Conservation (phyloP, 306 rosid species). For the Quillaja saponaria region DNA sequence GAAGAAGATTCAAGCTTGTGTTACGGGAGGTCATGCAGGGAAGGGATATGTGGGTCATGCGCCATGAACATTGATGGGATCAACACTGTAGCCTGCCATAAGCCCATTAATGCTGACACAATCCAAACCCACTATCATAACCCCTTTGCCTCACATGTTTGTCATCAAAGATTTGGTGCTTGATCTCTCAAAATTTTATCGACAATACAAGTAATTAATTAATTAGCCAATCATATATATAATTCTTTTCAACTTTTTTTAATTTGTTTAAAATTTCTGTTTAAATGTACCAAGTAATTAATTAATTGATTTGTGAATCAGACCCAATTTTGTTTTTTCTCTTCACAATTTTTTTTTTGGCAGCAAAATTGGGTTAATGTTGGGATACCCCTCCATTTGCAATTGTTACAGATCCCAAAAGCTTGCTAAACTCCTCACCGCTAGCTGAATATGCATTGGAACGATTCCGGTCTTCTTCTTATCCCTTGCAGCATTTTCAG, state of each 20-base stretch:
- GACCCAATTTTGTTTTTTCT: conserved; percentile 66
- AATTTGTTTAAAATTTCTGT: too few relatives aligned
- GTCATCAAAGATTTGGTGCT: conserved; percentile 49
- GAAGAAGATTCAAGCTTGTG: conserved; percentile 47
- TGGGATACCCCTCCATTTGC: conserved; percentile 65
- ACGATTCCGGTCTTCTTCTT: conserved; percentile 70
- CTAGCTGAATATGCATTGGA: conserved; percentile 78
- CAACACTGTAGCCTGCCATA: conserved; percentile 43
- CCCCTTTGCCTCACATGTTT: conserved; percentile 49
- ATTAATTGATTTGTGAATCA: conserved; percentile 43
- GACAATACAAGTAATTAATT: conserved; percentile 46
- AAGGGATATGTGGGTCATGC: conserved; percentile 54
- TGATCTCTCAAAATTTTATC: conserved; percentile 52
- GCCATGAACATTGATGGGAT: conserved; percentile 54
- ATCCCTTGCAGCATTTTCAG: conserved; percentile 68
- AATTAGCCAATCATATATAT: too few relatives aligned
- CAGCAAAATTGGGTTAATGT: conserved; percentile 55
- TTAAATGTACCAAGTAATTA: too few relatives aligned
- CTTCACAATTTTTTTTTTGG: conserved; percentile 57
- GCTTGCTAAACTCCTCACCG: conserved; percentile 73
- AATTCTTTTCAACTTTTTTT: too few relatives aligned
- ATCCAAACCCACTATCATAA: conserved; percentile 37
- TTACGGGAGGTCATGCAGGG: conserved; percentile 49
- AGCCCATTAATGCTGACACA: conserved; percentile 39
- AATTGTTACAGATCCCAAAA: conserved; percentile 68